Conservation (phyloP, 2,329 filamentous ascomycete genomes). For the Alternaria arbusti region DNA sequence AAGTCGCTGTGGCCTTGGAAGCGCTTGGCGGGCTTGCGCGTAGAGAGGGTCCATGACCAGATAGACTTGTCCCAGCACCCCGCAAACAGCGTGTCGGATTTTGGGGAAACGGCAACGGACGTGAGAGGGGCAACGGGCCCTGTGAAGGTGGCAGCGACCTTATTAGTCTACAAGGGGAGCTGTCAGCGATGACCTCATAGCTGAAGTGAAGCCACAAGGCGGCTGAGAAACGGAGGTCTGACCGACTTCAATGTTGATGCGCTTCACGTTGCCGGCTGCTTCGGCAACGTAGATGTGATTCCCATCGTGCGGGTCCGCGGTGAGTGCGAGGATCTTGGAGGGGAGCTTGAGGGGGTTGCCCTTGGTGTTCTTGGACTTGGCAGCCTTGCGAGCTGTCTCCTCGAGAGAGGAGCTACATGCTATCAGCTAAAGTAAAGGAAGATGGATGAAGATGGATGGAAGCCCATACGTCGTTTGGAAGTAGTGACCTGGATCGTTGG, state of each 20-base stretch:
- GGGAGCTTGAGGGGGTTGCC: slow-evolving; percentile 80
- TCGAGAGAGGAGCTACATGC: slow-evolving; percentile 55
- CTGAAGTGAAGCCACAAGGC: background rate
- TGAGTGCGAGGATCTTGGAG: slow-evolving; percentile 83
- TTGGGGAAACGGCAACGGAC: slow-evolving; percentile 40
- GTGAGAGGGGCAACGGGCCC: slow-evolving; percentile 78
- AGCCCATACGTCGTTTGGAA: slow-evolving; percentile 86
- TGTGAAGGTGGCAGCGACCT: slow-evolving; percentile 62
- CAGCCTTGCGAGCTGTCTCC: slow-evolving; percentile 67
- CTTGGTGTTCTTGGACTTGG: slow-evolving; percentile 79
- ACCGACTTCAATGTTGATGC: slow-evolving; percentile 77
- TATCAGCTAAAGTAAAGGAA: slow-evolving; percentile 19
- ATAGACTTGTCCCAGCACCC: slow-evolving; percentile 95
- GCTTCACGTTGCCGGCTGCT: slow-evolving; percentile 80
- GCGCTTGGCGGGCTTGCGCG: slow-evolving; percentile 54
- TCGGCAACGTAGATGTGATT: slow-evolving; percentile 79
- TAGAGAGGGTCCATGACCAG: slow-evolving; percentile 76
- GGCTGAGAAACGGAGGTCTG: slow-evolving; percentile 35
- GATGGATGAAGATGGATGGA: background rate
- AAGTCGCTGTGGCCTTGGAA: slow-evolving; percentile 87
- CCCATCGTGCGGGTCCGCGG: slow-evolving; percentile 68
- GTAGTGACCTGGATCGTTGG: slow-evolving; percentile 76
- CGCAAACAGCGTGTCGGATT: slow-evolving; percentile 69
- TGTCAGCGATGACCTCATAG: slow-evolving; percentile 17
- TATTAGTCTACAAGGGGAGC: slow-evolving; percentile 25